Conservation (phyloP, 2,329 filamentous ascomycete species). For the Aspergillus fructus region DNA sequence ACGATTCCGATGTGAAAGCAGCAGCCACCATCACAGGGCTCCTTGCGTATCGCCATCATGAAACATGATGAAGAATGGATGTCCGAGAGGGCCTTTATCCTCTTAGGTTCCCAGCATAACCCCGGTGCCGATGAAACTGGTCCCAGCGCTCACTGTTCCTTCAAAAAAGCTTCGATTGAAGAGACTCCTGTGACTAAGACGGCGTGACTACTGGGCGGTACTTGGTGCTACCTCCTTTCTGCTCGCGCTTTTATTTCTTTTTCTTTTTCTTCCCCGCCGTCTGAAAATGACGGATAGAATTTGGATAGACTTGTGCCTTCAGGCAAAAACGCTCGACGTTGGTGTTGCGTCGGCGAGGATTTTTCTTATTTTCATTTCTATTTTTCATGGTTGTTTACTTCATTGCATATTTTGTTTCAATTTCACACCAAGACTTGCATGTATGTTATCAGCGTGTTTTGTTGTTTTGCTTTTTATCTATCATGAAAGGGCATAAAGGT, state of each 20-base stretch:
- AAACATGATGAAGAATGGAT: constrained; percentile 5
- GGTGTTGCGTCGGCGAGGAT: not conserved
- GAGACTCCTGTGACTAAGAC: not conserved
- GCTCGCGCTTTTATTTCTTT: not conserved
- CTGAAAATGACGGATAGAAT: constrained; percentile 12
- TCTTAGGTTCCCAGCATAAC: not conserved
- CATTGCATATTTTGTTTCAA: not conserved
- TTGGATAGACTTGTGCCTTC: constrained; percentile 10
- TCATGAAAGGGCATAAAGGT: constrained; percentile 3
- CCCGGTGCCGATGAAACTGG: not conserved
- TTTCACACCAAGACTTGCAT: not conserved
- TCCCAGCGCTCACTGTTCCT: not conserved
- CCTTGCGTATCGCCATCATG: constrained; percentile 12
- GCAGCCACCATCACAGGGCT: constrained; percentile 8
- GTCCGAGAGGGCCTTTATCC: not conserved
- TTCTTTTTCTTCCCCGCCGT: constrained; percentile 6
- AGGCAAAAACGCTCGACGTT: not conserved
- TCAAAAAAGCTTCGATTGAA: constrained; percentile 6
- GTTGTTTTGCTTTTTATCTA: not conserved
- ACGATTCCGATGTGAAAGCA: constrained; percentile 11
- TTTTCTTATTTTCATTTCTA: not conserved
- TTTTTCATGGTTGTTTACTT: not conserved
- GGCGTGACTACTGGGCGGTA: constrained; percentile 17
- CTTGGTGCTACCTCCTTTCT: constrained; percentile 5
- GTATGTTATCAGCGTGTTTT: constrained; percentile 7